phyloP scores from a whole-genome alignment of 2,329 filamentous ascomycete genomes.

The Aspergillus ruber region DNA sequence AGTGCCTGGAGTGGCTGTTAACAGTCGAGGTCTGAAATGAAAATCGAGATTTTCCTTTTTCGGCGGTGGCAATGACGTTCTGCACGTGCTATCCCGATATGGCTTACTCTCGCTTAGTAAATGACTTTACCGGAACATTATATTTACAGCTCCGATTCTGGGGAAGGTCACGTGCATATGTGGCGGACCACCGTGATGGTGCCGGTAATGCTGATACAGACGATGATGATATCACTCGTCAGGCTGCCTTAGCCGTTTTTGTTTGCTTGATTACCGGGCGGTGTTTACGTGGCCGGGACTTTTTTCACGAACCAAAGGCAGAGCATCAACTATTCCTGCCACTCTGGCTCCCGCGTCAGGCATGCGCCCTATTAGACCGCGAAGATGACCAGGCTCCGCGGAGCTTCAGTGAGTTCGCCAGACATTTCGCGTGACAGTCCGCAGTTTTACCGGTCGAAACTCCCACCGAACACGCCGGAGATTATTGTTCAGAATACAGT shows the following conservation, averaged over 20 bases:
- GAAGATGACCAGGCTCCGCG: slow-evolving; percentile 39
- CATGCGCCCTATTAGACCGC: slow-evolving; percentile 18
- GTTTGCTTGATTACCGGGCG: background rate
- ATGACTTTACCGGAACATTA: background rate
- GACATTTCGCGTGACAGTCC: slow-evolving; percentile 24
- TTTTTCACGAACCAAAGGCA: background rate
- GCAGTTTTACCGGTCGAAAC: slow-evolving; percentile 30
- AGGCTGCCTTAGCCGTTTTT: background rate
- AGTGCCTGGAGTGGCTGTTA: background rate
- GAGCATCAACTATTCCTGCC: background rate
- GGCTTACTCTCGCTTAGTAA: background rate
- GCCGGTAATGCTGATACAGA: slow-evolving; percentile 1
- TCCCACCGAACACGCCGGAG: slow-evolving; percentile 36
- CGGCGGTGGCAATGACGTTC: slow-evolving; percentile 12
- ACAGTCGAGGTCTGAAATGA: slow-evolving; percentile 2
- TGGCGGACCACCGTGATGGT: background rate
- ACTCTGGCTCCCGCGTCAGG: slow-evolving; percentile 7
- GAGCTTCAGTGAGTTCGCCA: slow-evolving; percentile 30
- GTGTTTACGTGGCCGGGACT: background rate
- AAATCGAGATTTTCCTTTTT: slow-evolving; percentile 15
- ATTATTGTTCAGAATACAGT: slow-evolving; percentile 34
- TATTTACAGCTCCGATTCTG: background rate
- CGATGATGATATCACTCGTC: slow-evolving; percentile 17
- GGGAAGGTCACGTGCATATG: slow-evolving; percentile 11
- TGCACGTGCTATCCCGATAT: background rate